phyloP scores from a whole-genome alignment of 805 yeast species.

The Candida sphagnicola region DNA sequence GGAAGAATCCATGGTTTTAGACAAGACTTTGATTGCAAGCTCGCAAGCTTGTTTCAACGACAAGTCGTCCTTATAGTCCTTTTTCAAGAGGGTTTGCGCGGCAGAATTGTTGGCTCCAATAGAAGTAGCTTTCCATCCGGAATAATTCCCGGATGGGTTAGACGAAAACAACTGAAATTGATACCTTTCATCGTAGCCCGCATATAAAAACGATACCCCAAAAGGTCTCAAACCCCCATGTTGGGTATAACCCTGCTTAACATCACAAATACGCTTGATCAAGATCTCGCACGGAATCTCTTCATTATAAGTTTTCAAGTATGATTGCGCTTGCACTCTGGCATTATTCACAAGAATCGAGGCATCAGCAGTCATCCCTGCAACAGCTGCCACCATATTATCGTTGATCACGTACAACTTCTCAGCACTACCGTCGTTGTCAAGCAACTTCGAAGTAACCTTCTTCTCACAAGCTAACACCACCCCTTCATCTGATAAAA shows the following conservation, averaged over 20 bases:
- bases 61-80: conserved; percentile 86
- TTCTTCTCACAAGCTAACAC: conserved; percentile 96
- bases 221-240: conserved; percentile 98
- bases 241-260: conserved; percentile 97
- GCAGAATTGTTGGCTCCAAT: conserved; percentile 96
- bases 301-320: conserved; percentile 83
- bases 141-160: conserved; percentile 95
- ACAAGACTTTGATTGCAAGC: conserved; percentile 84
- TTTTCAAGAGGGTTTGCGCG: conserved; percentile 92
- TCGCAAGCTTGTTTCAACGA: conserved; percentile 72
- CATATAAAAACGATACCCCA: conserved; percentile 94
- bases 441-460: conserved; percentile 86
- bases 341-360: conserved; percentile 83
- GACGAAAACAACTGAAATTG: conserved; percentile 92
- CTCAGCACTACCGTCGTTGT: conserved; percentile 91
- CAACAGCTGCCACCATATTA: conserved; percentile 87
- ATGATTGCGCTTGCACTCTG: conserved; percentile 78
- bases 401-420: conserved; percentile 85
- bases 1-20: conserved; percentile 91
- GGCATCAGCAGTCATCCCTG: conserved; percentile 98
- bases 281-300: conserved; percentile 91
- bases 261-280: conserved; percentile 85
- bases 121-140: conserved; percentile 98
- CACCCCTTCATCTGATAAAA: conserved; percentile 77
- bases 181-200: conserved; percentile 88